Percentiles rank a stretch among this genome's conserved stretches.
Conservation (phyloP, 371 early-diverging fungal species). For the Fennellomyces sp. region DNA sequence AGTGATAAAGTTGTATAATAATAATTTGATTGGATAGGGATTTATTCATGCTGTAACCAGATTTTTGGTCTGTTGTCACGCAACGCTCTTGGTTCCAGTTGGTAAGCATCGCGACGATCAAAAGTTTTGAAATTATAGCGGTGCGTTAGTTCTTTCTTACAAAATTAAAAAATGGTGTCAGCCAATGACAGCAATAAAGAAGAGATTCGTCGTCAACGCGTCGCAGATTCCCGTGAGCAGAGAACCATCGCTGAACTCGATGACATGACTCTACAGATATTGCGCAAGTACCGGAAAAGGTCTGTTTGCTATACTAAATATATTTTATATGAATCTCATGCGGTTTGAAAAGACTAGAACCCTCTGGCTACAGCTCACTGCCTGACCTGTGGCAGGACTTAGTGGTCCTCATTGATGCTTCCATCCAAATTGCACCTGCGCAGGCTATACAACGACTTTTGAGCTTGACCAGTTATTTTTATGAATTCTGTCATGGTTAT, state of each 20-base stretch:
- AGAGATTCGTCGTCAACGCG: neutral
- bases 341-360: neutral
- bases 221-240: slow-evolving; percentile 6
- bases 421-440: slow-evolving; percentile 18
- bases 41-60: too few relatives aligned
- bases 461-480: slow-evolving; percentile 33
- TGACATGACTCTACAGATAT: slow-evolving; percentile 12
- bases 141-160: neutral
- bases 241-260: slow-evolving; percentile 5
- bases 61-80: too few relatives aligned
- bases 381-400: slow-evolving; percentile 36
- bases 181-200: neutral
- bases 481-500: slow-evolving; percentile 37
- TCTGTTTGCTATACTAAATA: neutral
- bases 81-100: too few relatives aligned
- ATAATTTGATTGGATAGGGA: too few relatives aligned
- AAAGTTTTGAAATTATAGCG: too few relatives aligned
- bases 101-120: too few relatives aligned
- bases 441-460: slow-evolving; percentile 31
- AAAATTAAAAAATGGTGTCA: neutral
- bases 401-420: slow-evolving; percentile 16
- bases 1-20: too few relatives aligned
- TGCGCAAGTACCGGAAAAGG: slow-evolving; percentile 39
- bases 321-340: neutral
- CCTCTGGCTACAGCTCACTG: slow-evolving; percentile 26